Evolutionary conservation across 1,139 yeast species (phyloP), one percentile per base, ranked within the genome.

Genomic region (Suhomyces coccinellae): DNA sequence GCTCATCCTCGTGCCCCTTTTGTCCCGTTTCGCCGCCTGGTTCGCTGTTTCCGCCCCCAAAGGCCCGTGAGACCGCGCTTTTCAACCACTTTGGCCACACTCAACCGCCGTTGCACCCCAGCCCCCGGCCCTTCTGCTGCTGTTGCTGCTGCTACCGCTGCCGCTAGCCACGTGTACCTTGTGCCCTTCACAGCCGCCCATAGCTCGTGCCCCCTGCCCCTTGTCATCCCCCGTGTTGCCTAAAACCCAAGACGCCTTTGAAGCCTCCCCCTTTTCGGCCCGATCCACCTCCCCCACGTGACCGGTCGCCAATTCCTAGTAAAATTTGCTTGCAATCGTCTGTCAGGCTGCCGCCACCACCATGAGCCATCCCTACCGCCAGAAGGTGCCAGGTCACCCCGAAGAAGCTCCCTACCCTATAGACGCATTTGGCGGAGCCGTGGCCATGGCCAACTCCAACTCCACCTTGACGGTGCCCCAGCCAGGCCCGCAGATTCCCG

Each of bases 331-430:
- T 34, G 36, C 36, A 22, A 13, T 13, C 24, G 24, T 20, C 33
- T 14, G 36, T 20, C 29, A 20, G 15, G 10, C 29, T 34, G 24
- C 26, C 29, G 15, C 22, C 36, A 13, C 39, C 40, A 37, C 33
- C 35, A 53, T 53, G 57, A 50, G 55, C 31, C 73, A 69, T 47
- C 73, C 74, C 6, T 68, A 68, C 52, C 68, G 73, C 44, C 72
- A 66, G 48, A 65, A 61, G 52, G 58, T 55, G 28, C 45, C 44
- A 12, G 16, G 32, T 27, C 13, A 33, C 17, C 24, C 31, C 10
- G 40, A 29, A 6, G 36, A 29, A 8, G 58, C 62, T 12, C 67
- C 68, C n/a, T 63, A 65, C 45, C 69, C 70, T 3, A 50, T 59
- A 30, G 40, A 38, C 13, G 36, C 33, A 6, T 35, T 17, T n/a